Evolutionary conservation across 1,284 basidiomycete genomes (phyloP), one percentile per base, ranked within the genome.

Genomic region (Bjerkandera adusta): DNA sequence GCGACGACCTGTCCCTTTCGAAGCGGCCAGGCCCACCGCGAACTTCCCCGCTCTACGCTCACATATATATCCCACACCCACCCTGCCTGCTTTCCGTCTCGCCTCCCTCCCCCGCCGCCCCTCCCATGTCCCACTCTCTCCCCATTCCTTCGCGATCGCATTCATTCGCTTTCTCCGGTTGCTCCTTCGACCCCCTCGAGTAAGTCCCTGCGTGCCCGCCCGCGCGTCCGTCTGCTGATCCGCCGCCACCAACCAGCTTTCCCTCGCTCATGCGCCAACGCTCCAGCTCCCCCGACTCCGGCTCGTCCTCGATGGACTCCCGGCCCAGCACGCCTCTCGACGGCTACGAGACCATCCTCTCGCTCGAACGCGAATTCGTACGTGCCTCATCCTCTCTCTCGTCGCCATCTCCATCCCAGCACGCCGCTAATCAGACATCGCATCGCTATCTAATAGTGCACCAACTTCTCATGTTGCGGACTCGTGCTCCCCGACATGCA

Each of bases 391-490:
- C 20, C 18, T 26, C 18, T 32, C 29, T 7, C 7, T 33, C 29
- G 5, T 46, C 38, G 18, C 33, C 40, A 16, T 36, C 10, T 29
- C 10, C 27, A 5, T 25, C 12, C 36, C 15, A 22, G 21, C 35
- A 34, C 25, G 25, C 55, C 8, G 30, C 12, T 21, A n/a, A n/a
- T n/a, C n/a, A n/a, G n/a, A n/a, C n/a, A n/a, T n/a, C n/a, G n/a
- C n/a, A n/a, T n/a, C n/a, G n/a, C n/a, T n/a, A n/a, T n/a, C n/a
- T 20, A 4, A 34, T 15, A 83, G 79, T 83, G 77, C 57, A 73
- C 73, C 21, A 71, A 86, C 63, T 87, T 83, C 61, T 71, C 72
- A 20, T 89, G 85, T 64, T 87, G 84, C 62, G 76, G 77, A 20
- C 66, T 76, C 41, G 62, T 70, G 35, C 71, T 85, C 15, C 65